These are phyloP conservation scores for Calonectria fujianensis DNA, from an alignment of 2,329 filamentous ascomycete species.

Conservation along the genomic window DNA sequence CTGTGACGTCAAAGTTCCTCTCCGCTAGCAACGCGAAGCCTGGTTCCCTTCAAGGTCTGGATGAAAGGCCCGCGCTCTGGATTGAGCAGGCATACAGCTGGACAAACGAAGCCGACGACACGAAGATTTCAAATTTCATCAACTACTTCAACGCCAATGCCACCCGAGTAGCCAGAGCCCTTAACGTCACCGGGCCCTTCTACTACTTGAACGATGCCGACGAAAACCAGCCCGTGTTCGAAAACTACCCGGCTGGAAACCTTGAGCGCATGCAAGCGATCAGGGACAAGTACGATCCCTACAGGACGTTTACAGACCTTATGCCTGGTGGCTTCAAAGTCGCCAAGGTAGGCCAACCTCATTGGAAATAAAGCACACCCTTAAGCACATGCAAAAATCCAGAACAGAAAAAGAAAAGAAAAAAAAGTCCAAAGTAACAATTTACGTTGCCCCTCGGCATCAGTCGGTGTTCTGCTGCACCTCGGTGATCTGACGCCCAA, in stretches of 20 bases:
- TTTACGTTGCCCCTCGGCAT: not conserved
- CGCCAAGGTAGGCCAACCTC: not conserved
- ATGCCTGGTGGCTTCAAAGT: conserved; percentile 6
- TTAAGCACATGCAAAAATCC: not conserved
- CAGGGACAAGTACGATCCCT: not conserved
- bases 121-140: not conserved
- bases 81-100: not conserved
- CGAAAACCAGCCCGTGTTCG: conserved; percentile 4
- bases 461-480: not conserved
- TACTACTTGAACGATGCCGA: conserved; percentile 7
- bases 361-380: not conserved
- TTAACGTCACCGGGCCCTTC: conserved; percentile 1
- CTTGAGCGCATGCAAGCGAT: not conserved
- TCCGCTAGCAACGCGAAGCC: conserved; percentile 1
- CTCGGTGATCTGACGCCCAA: not conserved
- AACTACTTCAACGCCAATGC: not conserved
- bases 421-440: not conserved
- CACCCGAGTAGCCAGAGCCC: not conserved
- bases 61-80: conserved; percentile 3
- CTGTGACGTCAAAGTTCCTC: not conserved
- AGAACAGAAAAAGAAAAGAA: not conserved
- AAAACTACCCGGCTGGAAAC: conserved; percentile 4
- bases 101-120: not conserved
- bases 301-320: not conserved
- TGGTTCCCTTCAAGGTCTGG: not conserved